Base-by-base conservation (phyloP, 2,329 filamentous ascomycete species). In the Elsinoe batatas region DNA sequence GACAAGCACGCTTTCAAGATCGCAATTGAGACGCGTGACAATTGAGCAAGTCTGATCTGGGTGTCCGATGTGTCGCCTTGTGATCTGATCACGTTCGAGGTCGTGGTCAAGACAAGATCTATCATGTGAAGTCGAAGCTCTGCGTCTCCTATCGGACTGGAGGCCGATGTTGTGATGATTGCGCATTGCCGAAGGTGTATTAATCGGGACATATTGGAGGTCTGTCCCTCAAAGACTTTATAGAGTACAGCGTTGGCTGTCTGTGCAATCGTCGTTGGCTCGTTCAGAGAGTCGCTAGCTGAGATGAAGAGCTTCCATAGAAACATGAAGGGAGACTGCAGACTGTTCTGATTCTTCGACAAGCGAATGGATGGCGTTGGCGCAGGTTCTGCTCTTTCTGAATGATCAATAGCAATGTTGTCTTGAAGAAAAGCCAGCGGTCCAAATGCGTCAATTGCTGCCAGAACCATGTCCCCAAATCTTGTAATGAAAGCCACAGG, bases 361-460 rank as follows among this genome's bases (percentile, higher is more conserved):
- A 49, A 69, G 49, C 81, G 77, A 61, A 83, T 79, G 0, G 84
- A 84, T n/a, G 86, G 83, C 2, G 85, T 87, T 1, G 80, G 74
- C 11, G 81, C 76, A 1, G 81, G 80, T 56, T 84, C 74, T 58
- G 87, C 84, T 1, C 74, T 77, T 58, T 82, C 78, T 37, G 78
- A 66, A 12, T 83, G 82, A 20, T 75, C 80, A 65, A 65, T 76
- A 46, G 64, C 70, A 58, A 73, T 71, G 62, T 69, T 72, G 62
- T 69, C 82, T 64, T 74, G 76, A 40, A 65, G 78, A 67, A 75
- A 80, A 35, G 70, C 71, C 20, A 73, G 68, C 8, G 73, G 65
- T 3, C 79, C 79, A 15, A 82, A 65, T 10, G 71, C 71, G 10
- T 72, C 65, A 11, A 82, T 71, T 13, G 78, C 74, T n/a, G 70